Evolutionary conservation across 805 yeast species (phyloP), one percentile per base, ranked within the genome.

Genomic region (Candida pini): DNA sequence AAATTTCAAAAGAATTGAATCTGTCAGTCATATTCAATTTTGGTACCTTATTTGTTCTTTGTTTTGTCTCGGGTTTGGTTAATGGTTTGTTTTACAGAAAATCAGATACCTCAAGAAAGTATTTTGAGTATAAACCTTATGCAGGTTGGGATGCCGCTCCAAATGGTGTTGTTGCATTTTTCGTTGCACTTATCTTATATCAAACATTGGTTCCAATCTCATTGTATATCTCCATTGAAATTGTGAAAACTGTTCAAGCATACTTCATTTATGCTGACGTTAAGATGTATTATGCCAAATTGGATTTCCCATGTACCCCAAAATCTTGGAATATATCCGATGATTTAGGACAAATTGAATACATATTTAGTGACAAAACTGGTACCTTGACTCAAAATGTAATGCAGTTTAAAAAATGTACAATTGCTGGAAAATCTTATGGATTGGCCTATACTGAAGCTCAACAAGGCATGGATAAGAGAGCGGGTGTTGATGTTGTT

Each of bases 311-410:
- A 0, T 81, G 90, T 55, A 70, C 78, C 2, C 90, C 94, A 3
- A 81, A 82, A 48, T 73, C 89, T 1, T 83, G 94, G 94, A 78
- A 78, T 42, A 79, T 83, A 29, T 79, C 88, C 5, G 94, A 83
- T 58, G 94, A 83, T 56, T 66, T 83, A 43, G 94, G 94, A 14
- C 94, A 83, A 54, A 78, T 83, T 40, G 92, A 83, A 56, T 83
- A 81, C 53, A 71, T 83, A 27, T 83, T 83, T 57, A 78, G 87
- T 54, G 94, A 83, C 62, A 83, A 83, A 56, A 83, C 94, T 0
- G 94, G 94, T 24, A 83, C 94, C 0, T 64, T 83, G 48, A 83
- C 94, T 6, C 90, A 83, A 57, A 83, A 83, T 49, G 76, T 81
- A 18, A 83, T 83, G 94, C 87, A 81, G 52, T 84, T 82, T 62